Evolutionary conservation across 768 basidiomycete genomes (phyloP).

Genomic region (Mycena latifolia): DNA sequence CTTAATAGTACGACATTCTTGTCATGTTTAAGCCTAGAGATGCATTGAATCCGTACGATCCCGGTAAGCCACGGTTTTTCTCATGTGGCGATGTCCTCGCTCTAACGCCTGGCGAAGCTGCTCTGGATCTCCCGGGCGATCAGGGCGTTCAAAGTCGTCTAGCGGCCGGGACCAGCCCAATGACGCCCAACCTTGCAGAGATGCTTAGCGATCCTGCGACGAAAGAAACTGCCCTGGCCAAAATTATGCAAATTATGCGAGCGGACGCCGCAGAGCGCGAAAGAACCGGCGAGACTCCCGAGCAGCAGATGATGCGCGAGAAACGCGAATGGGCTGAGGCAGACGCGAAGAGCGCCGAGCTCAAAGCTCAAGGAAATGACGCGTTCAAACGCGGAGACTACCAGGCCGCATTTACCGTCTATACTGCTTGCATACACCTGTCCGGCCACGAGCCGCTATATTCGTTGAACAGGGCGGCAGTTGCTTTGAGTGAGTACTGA

Average conservation of each 20-base stretch:
- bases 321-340: conserved; percentile 21
- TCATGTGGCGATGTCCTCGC: not conserved
- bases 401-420: conserved; percentile 28
- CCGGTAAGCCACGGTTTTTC: not conserved
- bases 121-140: conserved; percentile 15
- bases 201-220: conserved; percentile 15
- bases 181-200: conserved; percentile 4
- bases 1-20: not conserved
- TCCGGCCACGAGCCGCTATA: conserved; percentile 35
- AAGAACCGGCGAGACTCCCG: conserved; percentile 13
- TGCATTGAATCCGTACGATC: conserved; percentile 26
- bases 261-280: conserved; percentile 18
- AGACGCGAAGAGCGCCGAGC: conserved; percentile 16
- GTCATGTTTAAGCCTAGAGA: conserved; percentile 23
- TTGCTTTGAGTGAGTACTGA: conserved; percentile 29
- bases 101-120: conserved; percentile 9
- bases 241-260: conserved; percentile 1
- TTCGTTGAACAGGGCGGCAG: conserved; percentile 34
- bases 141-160: conserved; percentile 21
- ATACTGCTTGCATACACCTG: conserved; percentile 27
- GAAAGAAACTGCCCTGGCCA: not conserved
- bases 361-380: conserved; percentile 30
- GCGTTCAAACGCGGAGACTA: conserved; percentile 20
- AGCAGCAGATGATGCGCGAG: conserved; percentile 15
- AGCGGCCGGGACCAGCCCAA: conserved; percentile 27